Evolutionary conservation across 805 yeast genomes (phyloP).

Genomic region (Monosporozyma servazzii): DNA sequence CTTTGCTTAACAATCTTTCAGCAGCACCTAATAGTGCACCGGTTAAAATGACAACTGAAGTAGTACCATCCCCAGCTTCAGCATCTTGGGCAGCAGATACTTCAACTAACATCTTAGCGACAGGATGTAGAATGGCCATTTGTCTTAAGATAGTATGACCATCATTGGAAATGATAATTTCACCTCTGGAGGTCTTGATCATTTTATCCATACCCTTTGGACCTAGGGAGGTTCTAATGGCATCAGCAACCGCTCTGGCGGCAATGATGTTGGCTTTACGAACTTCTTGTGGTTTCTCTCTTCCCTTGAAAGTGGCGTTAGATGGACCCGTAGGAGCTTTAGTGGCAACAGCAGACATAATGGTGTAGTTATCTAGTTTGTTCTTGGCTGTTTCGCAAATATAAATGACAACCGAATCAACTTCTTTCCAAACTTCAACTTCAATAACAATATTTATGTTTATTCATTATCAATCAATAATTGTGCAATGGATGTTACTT

Average conservation of each 20-base stretch:
- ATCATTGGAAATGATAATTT: conserved; percentile 91
- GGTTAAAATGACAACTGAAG: conserved; percentile 90
- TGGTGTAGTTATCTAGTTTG: background rate
- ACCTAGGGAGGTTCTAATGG: conserved; percentile 89
- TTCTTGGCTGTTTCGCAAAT: background rate
- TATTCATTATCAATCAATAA: too few species aligned
- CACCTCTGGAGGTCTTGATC: conserved; percentile 90
- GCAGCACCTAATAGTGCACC: conserved; percentile 95
- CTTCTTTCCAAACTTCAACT: background rate
- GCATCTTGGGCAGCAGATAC: conserved; percentile 96
- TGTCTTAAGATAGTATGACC: conserved; percentile 95
- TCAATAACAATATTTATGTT: too few species aligned
- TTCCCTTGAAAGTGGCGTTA: conserved; percentile 84
- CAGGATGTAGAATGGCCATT: conserved; percentile 98
- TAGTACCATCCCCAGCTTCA: conserved; percentile 99
- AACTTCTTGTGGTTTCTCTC: conserved; percentile 92
- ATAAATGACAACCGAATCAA: background rate
- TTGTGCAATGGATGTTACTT: background rate
- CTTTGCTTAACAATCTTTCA: conserved; percentile 78
- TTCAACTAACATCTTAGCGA: conserved; percentile 96
- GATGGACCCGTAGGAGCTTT: conserved; percentile 34
- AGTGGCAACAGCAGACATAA: background rate
- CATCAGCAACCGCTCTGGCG: conserved; percentile 91
- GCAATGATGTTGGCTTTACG: conserved; percentile 83
- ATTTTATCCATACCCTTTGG: conserved; percentile 99